Evolutionary conservation across 2,329 filamentous ascomycete genomes (phyloP).

Genomic region (Fusarium buharicum): DNA sequence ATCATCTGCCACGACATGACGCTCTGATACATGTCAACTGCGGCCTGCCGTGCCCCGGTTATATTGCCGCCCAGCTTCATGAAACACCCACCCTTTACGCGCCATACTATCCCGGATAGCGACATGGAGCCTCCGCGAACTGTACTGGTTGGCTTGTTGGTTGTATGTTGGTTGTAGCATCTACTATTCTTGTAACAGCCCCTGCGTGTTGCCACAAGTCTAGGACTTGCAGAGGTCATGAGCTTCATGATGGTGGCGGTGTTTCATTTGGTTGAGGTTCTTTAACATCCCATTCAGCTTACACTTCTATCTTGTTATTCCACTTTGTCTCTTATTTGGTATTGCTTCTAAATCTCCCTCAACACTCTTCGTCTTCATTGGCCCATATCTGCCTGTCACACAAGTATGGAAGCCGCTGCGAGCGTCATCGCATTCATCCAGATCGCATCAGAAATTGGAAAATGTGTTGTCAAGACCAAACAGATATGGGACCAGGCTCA

Average conservation of each 20-base stretch:
- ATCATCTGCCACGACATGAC: neutral
- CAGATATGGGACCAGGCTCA: constrained; percentile 43
- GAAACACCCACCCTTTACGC: constrained; percentile 10
- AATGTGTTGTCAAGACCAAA: constrained; percentile 35
- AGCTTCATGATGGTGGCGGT: constrained; percentile 15
- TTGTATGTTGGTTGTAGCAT: neutral
- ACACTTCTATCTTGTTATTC: neutral
- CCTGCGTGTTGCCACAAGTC: neutral
- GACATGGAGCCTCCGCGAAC: neutral
- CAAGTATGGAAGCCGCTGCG: constrained; percentile 35
- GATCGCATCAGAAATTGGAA: constrained; percentile 34
- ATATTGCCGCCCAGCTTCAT: constrained; percentile 20
- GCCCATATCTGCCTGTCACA: no score
- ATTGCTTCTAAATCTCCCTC: no score
- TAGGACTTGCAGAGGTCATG: constrained; percentile 11
- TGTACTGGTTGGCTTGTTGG: neutral
- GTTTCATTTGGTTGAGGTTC: constrained; percentile 1
- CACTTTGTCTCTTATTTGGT: neutral
- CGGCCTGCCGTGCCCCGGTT: neutral
- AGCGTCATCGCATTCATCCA: constrained; percentile 43
- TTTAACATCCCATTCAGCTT: neutral
- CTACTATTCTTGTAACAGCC: neutral
- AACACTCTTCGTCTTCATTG: neutral
- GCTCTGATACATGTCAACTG: constrained; percentile 3
- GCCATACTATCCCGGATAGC: constrained; percentile 11